Percentiles rank a stretch among this genome's conserved stretches.
phyloP scores from a whole-genome alignment of 345 rosid species.

The Pugionium dolabratum region DNA sequence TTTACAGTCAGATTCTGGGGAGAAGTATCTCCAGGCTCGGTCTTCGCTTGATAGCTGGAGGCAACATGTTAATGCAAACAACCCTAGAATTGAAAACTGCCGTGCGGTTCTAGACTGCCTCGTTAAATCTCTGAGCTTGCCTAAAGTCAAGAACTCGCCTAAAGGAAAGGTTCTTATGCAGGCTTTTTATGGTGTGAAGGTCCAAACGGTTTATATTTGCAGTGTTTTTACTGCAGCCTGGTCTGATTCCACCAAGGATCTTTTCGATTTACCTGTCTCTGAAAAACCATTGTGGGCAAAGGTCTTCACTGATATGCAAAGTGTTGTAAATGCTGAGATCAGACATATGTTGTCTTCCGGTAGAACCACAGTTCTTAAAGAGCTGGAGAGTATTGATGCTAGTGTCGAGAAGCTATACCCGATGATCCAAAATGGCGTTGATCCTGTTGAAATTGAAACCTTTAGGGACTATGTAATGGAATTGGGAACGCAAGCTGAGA shows the following conservation, averaged over 20 bases:
- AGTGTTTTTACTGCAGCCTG: conserved; percentile 72
- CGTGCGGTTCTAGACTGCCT: conserved; percentile 56
- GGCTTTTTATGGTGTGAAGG: conserved; percentile 87
- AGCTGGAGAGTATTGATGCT: conserved; percentile 61
- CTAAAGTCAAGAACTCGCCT: conserved; percentile 84
- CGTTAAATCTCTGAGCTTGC: conserved; percentile 56
- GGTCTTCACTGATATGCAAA: conserved; percentile 59
- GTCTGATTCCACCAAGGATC: conserved; percentile 61
- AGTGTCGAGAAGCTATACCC: conserved; percentile 62
- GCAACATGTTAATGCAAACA: conserved; percentile 60
- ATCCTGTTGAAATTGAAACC: conserved; percentile 40
- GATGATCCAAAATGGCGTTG: conserved; percentile 57
- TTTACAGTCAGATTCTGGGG: conserved; percentile 54
- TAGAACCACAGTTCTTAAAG: conserved; percentile 53
- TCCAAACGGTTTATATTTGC: conserved; percentile 69
- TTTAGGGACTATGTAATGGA: conserved; percentile 46
- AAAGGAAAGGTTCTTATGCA: conserved; percentile 90
- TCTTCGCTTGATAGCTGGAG: conserved; percentile 80
- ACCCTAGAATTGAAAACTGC: conserved; percentile 65
- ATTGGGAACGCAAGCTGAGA: conserved; percentile 47
- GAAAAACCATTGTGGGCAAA: conserved; percentile 58
- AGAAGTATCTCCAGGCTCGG: conserved; percentile 52
- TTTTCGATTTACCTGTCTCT: conserved; percentile 55
- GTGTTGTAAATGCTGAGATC: conserved; percentile 51
- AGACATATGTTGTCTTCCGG: conserved; percentile 49